phyloP scores from a whole-genome alignment of 306 rosid genomes.

The Vigna radiata region DNA sequence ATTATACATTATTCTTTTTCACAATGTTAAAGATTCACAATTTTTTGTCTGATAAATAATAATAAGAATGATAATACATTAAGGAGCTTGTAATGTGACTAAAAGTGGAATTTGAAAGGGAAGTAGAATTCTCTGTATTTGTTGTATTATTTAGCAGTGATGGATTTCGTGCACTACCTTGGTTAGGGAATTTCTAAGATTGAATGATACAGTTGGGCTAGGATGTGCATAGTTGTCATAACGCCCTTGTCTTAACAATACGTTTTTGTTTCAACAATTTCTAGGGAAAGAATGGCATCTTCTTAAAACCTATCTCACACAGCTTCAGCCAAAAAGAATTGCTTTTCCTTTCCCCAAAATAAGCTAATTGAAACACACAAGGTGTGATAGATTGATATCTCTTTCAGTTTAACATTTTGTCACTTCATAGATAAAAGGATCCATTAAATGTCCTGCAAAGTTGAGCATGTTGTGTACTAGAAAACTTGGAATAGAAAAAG shows the following conservation, averaged over 20 bases:
- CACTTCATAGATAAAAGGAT: too few relatives aligned
- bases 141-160: too few relatives aligned
- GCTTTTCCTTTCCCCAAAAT: constrained; percentile 8
- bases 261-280: background rate
- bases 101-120: too few relatives aligned
- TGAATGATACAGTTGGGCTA: background rate
- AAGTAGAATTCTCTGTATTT: too few relatives aligned
- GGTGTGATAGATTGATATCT: background rate
- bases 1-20: constrained; percentile 1
- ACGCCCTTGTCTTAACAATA: background rate
- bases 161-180: too few relatives aligned
- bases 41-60: constrained; percentile 2
- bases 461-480: background rate
- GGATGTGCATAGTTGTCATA: background rate
- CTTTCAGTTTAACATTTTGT: too few relatives aligned
- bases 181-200: background rate
- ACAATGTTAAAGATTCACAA: background rate
- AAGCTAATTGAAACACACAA: background rate
- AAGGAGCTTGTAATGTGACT: background rate
- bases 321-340: background rate
- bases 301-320: background rate
- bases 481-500: background rate
- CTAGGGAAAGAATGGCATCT: background rate
- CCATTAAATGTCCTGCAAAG: too few relatives aligned
- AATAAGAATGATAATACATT: background rate